These are phyloP conservation scores for Exophiala mesophila DNA, from an alignment of 2,329 filamentous ascomycete genomes.

Conservation along the genomic window DNA sequence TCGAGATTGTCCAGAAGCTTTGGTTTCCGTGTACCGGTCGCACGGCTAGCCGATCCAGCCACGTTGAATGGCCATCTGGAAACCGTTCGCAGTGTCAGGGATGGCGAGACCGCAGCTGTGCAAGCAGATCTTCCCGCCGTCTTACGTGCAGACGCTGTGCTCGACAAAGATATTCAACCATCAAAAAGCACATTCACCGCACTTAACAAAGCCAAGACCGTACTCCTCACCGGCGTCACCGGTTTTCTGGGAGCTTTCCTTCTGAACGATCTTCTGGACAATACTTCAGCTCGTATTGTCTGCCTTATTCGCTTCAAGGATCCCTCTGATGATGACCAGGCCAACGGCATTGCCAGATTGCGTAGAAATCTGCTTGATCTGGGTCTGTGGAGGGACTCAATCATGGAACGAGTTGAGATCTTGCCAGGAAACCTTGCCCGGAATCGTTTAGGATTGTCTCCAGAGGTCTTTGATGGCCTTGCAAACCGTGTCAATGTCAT, in stretches of 20 bases:
- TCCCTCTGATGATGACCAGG: constrained; percentile 58
- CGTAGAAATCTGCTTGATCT: constrained; percentile 73
- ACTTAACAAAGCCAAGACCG: constrained; percentile 61
- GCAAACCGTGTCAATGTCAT: constrained; percentile 65
- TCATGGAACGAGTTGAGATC: constrained; percentile 73
- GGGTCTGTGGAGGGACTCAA: constrained; percentile 69
- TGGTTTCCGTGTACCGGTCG: constrained; percentile 67
- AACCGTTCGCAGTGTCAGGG: constrained; percentile 64
- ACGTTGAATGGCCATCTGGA: constrained; percentile 69
- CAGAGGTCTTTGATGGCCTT: constrained; percentile 61
- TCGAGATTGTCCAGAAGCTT: constrained; percentile 64
- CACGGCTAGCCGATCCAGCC: constrained; percentile 64
- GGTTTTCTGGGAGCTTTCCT: constrained; percentile 73
- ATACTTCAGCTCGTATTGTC: constrained; percentile 63
- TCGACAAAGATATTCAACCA: constrained; percentile 66
- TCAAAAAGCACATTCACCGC: constrained; percentile 50
- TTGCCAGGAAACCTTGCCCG: constrained; percentile 68
- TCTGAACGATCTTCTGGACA: constrained; percentile 62
- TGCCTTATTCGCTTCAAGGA: constrained; percentile 71
- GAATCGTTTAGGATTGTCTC: constrained; percentile 62
- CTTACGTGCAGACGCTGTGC: constrained; percentile 59
- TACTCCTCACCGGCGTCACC: constrained; percentile 69
- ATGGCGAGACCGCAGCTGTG: constrained; percentile 68
- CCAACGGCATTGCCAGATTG: constrained; percentile 66
- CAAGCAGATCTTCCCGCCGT: constrained; percentile 70